Percentiles rank a stretch among this genome's conserved stretches.
These are phyloP conservation scores for Craspedostauros australis DNA, from an alignment of 108 stramenopile species.

Conservation along the genomic window DNA sequence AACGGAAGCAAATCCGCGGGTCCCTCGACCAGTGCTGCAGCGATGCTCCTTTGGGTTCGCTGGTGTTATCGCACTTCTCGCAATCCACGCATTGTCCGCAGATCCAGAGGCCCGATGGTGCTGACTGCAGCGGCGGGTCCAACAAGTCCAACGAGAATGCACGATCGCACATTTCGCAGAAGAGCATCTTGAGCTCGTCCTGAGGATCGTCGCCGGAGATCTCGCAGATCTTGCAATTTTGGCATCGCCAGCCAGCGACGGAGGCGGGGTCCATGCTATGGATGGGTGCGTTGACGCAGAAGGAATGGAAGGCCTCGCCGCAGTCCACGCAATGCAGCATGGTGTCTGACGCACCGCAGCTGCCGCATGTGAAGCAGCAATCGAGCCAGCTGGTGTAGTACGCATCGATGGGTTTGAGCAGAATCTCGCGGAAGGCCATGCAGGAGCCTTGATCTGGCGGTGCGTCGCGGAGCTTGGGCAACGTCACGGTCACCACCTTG, in stretches of 20 bases:
- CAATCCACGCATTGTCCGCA: constrained; percentile 76
- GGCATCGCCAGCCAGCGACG: constrained; percentile 77
- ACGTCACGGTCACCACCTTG: constrained; percentile 26
- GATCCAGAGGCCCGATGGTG: constrained; percentile 62
- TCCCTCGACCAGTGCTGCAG: constrained; percentile 53
- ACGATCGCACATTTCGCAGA: constrained; percentile 87
- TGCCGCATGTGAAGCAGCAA: constrained; percentile 61
- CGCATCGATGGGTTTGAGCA: constrained; percentile 41
- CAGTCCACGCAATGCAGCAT: constrained; percentile 87
- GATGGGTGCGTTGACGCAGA: constrained; percentile 73
- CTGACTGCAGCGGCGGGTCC: constrained; percentile 49
- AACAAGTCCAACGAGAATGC: constrained; percentile 66
- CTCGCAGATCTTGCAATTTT: constrained; percentile 90
- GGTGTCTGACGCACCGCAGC: constrained; percentile 54
- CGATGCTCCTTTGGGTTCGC: constrained; percentile 29
- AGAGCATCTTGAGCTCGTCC: constrained; percentile 69
- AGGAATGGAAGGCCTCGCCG: constrained; percentile 83
- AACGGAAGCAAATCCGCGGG: constrained; percentile 50
- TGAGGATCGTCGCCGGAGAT: constrained; percentile 51
- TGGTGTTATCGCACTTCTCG: constrained; percentile 27
- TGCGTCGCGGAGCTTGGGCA: constrained; percentile 31
- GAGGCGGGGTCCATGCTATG: constrained; percentile 53
- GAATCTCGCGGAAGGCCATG: constrained; percentile 37
- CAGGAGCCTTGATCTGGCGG: constrained; percentile 51
- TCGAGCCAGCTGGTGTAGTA: constrained; percentile 53